Base-by-base conservation (phyloP, 495 filamentous ascomycete genomes). In the Talaromyces stipitatus region DNA sequence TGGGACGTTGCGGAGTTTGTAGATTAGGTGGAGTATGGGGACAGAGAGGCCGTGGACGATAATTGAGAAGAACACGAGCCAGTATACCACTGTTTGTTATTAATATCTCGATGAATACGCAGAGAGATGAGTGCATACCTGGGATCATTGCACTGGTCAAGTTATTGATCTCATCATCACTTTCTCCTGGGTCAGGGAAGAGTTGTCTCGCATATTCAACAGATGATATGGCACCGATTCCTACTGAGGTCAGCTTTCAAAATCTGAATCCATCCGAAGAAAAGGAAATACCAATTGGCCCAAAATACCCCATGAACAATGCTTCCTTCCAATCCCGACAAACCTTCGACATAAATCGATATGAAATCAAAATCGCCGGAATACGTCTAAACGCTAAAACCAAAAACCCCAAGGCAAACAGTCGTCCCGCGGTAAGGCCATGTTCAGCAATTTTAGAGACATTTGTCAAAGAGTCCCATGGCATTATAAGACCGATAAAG, bases 31-130 rank as follows among this genome's bases (percentile, higher is more conserved):
- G 22, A 84, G 69, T 1, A 70, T 61, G 0, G 81, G 82, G 43
- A 83, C 81, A 0, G 80, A 83, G 1, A 84, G 65, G 36, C 81
- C 79, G 61, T 85, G 81, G 0, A 83, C 70, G 20, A 83, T 55
- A 45, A 84, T 81, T 1, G 79, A 82, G 68, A 82, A 79, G 22
- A 82, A 66, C 11, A 83, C 80, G 4, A 85, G 74, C 66, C 76
- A 84, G 62, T 82, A 84, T 4, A 83, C 81, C 6, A 81, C 78
- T 68, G 32, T 24, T 59, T 27, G 14, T 54, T 18, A 41, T 22
- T 18, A 6, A 10, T 29, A 4, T 9, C 18, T 14, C 6, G 23
- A 32, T 29, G 4, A 0, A 9, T 6, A 29, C 12, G 14, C 4
- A 29, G 8, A 14, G 26, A 26, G 2, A 24, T 29, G 30, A 32